Evolutionary conservation across 228 moss, liverwort and hornwort genomes (phyloP).

Genomic region (Sphagnum magellanicum): DNA sequence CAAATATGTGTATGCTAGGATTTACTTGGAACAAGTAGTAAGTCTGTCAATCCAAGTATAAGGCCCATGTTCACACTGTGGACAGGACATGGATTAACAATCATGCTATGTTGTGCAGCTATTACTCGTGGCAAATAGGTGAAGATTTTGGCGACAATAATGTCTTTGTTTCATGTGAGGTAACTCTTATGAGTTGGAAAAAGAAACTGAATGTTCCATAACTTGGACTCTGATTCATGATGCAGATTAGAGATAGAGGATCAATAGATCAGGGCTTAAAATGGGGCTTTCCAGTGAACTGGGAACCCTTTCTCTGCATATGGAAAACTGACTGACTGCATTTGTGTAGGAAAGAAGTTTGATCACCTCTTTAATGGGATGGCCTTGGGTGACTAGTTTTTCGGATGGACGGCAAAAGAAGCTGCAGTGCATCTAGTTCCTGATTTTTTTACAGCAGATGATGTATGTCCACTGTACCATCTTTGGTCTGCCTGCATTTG

Average conservation of each 20-base stretch:
- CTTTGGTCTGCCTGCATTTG: too few relatives aligned
- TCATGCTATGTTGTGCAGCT: slow-evolving; percentile 23
- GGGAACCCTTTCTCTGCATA: not conserved
- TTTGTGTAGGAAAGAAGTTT: too few relatives aligned
- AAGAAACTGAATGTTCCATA: not conserved
- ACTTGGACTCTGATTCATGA: not conserved
- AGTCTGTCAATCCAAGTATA: too few relatives aligned
- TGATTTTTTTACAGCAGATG: slow-evolving; percentile 60
- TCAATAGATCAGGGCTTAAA: not conserved
- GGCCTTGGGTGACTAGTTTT: slow-evolving; percentile 19
- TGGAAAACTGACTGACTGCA: not conserved
- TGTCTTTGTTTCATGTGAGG: slow-evolving; percentile 51
- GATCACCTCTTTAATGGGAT: too few relatives aligned
- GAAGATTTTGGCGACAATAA: slow-evolving; percentile 40
- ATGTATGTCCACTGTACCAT: slow-evolving; percentile 36
- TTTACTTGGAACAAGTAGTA: not conserved
- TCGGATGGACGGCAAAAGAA: slow-evolving; percentile 90
- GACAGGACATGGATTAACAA: not conserved
- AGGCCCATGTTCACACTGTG: not conserved
- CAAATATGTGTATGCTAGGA: not conserved
- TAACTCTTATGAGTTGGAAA: slow-evolving; percentile 1
- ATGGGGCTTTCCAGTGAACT: not conserved
- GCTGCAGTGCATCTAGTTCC: slow-evolving; percentile 85
- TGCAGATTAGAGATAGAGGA: not conserved
- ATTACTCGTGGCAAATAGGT: slow-evolving; percentile 60